Evolutionary conservation across 768 basidiomycete species (phyloP).

Genomic region (Crassisporium funariophilum): DNA sequence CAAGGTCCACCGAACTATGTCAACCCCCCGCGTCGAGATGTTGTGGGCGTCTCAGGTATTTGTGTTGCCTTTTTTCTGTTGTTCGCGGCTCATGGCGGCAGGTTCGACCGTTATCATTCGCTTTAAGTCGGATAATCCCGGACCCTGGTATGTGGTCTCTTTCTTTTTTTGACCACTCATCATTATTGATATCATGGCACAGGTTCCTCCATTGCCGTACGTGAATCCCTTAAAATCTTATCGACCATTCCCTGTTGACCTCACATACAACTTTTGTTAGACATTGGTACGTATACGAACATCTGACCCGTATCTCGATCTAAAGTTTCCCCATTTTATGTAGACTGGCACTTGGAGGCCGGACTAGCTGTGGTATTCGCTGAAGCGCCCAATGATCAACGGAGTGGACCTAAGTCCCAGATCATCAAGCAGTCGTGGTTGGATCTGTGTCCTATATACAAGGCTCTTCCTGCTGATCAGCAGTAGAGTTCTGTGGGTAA

Average conservation of each 20-base stretch:
- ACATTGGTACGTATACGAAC: slow-evolving; percentile 44
- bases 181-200: background rate
- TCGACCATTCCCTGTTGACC: background rate
- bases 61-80: background rate
- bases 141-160: slow-evolving; percentile 27
- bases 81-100: slow-evolving; percentile 13
- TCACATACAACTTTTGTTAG: slow-evolving; percentile 47
- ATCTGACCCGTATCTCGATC: too few relatives aligned
- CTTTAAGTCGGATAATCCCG: slow-evolving; percentile 28
- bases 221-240: background rate
- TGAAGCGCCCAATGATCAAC: slow-evolving; percentile 30
- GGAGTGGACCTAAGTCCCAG: slow-evolving; percentile 22
- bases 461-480: slow-evolving; percentile 21
- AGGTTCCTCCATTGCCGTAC: slow-evolving; percentile 31
- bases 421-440: slow-evolving; percentile 33
- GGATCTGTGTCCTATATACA: slow-evolving; percentile 37
- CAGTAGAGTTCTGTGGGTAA: too few relatives aligned
- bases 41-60: slow-evolving; percentile 38
- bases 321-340: background rate
- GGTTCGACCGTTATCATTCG: slow-evolving; percentile 25
- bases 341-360: slow-evolving; percentile 20
- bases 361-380: slow-evolving; percentile 46
- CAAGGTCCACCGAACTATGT: slow-evolving; percentile 37
- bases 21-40: slow-evolving; percentile 42
- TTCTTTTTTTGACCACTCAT: background rate